Percentiles rank a stretch among this genome's conserved stretches.
Evolutionary conservation across 805 yeast genomes (phyloP).

Genomic region (Pichia rugopelliculosa): DNA sequence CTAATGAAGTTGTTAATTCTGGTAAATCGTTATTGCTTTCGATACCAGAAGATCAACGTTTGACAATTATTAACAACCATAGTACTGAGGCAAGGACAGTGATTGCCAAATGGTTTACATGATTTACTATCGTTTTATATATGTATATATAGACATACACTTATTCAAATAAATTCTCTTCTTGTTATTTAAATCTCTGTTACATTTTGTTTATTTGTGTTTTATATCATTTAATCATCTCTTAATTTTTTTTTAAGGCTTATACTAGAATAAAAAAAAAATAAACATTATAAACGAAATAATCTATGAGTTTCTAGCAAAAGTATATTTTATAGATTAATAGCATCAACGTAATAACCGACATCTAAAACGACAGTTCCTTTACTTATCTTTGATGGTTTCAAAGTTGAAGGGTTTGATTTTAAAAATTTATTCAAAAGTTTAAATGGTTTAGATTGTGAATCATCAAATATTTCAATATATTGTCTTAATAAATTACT

Average conservation of each 20-base stretch:
- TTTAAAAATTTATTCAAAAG: slow-evolving; percentile 22
- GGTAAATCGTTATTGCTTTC: slow-evolving; percentile 57
- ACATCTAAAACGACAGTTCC: slow-evolving; percentile 22
- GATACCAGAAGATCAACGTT: slow-evolving; percentile 63
- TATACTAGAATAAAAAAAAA: too few species aligned
- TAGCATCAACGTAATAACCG: slow-evolving; percentile 6
- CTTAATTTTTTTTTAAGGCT: too few species aligned
- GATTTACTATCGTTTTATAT: neutral
- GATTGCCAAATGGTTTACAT: slow-evolving; percentile 30
- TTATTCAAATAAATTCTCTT: neutral
- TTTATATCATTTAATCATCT: too few species aligned
- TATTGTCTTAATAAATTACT: slow-evolving; percentile 27
- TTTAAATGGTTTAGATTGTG: slow-evolving; percentile 23
- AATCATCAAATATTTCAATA: slow-evolving; percentile 29
- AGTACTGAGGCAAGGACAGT: slow-evolving; percentile 55
- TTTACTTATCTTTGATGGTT: slow-evolving; percentile 27
- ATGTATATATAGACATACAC: neutral
- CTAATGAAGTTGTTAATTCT: slow-evolving; percentile 53
- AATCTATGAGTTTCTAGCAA: too few species aligned
- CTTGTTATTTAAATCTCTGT: neutral
- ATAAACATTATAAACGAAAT: too few species aligned
- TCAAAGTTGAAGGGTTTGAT: slow-evolving; percentile 27
- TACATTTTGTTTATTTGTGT: too few species aligned
- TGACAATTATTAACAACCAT: slow-evolving; percentile 54
- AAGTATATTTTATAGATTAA: too few species aligned